Conservation (phyloP, 371 early-diverging fungal species). For the Apophysomyces sp. region DNA sequence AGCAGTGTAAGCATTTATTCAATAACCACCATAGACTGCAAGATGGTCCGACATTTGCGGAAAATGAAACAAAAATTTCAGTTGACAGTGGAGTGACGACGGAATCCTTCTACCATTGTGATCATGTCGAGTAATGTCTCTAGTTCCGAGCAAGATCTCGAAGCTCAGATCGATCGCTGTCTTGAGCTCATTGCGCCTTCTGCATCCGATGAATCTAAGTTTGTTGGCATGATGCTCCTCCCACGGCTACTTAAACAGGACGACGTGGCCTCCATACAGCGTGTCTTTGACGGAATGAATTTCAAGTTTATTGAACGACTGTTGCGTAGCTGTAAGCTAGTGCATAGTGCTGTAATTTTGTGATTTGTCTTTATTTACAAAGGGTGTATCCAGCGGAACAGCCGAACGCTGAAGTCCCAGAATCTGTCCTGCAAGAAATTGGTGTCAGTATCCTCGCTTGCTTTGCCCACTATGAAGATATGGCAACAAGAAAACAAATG, state of each 20-base stretch:
- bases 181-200: conserved; percentile 41
- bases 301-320: conserved; percentile 51
- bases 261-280: conserved; percentile 26
- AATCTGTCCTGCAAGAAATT: conserved; percentile 39
- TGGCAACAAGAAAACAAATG: conserved; percentile 34
- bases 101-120: not conserved
- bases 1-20: too few relatives aligned
- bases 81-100: too few relatives aligned
- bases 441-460: conserved; percentile 47
- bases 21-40: too few relatives aligned
- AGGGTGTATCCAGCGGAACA: not conserved
- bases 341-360: not conserved
- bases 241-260: conserved; percentile 48
- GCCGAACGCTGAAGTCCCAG: conserved; percentile 34
- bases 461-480: conserved; percentile 34
- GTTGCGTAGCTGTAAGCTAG: conserved; percentile 36
- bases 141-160: conserved; percentile 30
- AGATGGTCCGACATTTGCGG: too few relatives aligned
- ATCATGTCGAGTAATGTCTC: conserved; percentile 8
- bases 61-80: too few relatives aligned
- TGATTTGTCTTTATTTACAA: not conserved
- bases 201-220: conserved; percentile 50
- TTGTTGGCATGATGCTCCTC: conserved; percentile 53
- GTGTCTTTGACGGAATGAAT: conserved; percentile 50
- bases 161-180: conserved; percentile 51